phyloP scores from a whole-genome alignment of 2,329 filamentous ascomycete species.

The Emergomyces pasteurianus region DNA sequence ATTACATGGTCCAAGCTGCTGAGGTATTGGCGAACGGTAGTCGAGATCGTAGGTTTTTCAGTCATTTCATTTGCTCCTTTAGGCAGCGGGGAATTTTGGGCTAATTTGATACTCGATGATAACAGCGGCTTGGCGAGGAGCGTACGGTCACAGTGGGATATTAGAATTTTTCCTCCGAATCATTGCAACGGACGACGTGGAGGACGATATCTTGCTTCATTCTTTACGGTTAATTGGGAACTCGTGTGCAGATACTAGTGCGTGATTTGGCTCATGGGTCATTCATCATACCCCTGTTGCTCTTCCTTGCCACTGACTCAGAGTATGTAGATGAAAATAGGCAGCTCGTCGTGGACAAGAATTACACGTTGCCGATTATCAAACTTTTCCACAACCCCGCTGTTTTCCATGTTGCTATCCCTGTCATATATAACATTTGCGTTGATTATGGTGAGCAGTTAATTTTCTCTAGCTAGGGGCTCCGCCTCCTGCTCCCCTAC shows the following conservation, averaged over 20 bases:
- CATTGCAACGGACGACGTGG: constrained; percentile 19
- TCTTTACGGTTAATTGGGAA: constrained; percentile 34
- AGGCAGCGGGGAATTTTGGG: neutral
- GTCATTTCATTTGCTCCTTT: neutral
- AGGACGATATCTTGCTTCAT: constrained; percentile 25
- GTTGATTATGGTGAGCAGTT: constrained; percentile 29
- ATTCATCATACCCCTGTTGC: neutral
- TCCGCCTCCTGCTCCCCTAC: neutral
- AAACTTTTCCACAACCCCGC: constrained; percentile 22
- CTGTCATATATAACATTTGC: constrained; percentile 36
- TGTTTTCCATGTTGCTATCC: constrained; percentile 29
- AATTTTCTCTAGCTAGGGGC: neutral
- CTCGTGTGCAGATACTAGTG: constrained; percentile 35
- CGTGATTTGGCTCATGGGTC: neutral
- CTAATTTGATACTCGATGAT: neutral
- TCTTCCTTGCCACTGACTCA: constrained; percentile 7
- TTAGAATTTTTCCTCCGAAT: constrained; percentile 32
- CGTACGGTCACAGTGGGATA: constrained; percentile 29
- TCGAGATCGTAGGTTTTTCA: constrained; percentile 28
- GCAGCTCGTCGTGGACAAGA: constrained; percentile 26
- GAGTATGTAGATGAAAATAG: constrained; percentile 29
- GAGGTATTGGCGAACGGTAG: constrained; percentile 32
- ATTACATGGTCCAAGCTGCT: constrained; percentile 23
- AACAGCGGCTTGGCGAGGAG: constrained; percentile 28
- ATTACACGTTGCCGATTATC: constrained; percentile 29